A percentile compares a stretch with the other conserved stretches of the same genome.
Conservation (phyloP, 2,329 filamentous ascomycete genomes). For the Pestalotiopsis sp. region DNA sequence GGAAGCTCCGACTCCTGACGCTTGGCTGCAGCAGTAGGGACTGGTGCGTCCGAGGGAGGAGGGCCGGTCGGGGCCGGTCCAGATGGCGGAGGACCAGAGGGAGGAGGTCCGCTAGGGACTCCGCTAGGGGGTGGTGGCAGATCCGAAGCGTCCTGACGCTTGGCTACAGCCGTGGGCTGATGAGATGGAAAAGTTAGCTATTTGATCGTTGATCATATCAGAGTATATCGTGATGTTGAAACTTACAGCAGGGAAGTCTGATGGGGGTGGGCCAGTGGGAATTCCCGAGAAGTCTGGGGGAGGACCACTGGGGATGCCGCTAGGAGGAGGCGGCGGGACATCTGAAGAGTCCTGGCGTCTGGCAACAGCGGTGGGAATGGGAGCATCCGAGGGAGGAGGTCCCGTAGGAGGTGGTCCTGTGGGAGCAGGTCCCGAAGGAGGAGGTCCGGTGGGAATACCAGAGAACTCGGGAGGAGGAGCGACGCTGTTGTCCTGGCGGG, state of each 20-base stretch:
- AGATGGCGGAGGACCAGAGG: not conserved
- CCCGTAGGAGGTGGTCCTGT: not conserved
- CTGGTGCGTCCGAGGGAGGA: not conserved
- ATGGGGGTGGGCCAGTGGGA: not conserved
- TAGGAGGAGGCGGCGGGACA: not conserved
- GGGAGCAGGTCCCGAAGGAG: not conserved
- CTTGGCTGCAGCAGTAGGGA: not conserved
- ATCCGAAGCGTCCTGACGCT: not conserved
- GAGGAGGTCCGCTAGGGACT: not conserved
- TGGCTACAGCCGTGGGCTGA: not conserved
- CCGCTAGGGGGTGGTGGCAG: not conserved
- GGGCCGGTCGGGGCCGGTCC: not conserved
- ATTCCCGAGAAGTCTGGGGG: not conserved
- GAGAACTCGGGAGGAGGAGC: not conserved
- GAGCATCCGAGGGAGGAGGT: no score
- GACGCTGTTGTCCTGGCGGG: not conserved
- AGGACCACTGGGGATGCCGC: not conserved
- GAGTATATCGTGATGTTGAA: not conserved
- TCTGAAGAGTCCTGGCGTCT: not conserved
- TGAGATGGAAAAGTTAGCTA: not conserved
- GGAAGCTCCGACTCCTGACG: not conserved
- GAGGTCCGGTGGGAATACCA: not conserved
- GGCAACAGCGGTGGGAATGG: not conserved
- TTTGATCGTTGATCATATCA: not conserved
- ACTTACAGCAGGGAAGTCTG: not conserved